Evolutionary conservation across 2,329 filamentous ascomycete species (phyloP).

Genomic region (Colletotrichum sp.): DNA sequence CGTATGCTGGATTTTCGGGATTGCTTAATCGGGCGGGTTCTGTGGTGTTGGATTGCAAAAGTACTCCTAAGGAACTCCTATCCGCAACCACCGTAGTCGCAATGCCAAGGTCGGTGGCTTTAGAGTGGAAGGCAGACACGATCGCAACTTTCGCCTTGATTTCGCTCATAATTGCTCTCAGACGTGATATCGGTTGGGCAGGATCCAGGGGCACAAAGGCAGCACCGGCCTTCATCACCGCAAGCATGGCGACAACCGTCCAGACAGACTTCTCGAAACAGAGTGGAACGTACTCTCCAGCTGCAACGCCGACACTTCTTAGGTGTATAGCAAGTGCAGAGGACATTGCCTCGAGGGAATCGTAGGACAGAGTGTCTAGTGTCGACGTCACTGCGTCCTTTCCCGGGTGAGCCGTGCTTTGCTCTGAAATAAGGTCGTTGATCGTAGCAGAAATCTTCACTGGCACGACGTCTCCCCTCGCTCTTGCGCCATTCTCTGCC

Average conservation of each 20-base stretch:
- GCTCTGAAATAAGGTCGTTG: background rate
- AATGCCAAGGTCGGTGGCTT: background rate
- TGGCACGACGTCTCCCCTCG: too few relatives aligned
- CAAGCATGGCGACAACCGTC: constrained; percentile 7
- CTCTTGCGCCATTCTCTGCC: background rate
- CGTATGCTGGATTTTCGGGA: constrained; percentile 29
- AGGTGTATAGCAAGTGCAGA: background rate
- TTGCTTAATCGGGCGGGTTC: background rate
- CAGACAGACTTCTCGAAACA: constrained; percentile 18
- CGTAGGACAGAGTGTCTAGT: background rate
- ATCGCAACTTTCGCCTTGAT: background rate
- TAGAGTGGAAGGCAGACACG: background rate
- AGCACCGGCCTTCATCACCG: constrained; percentile 2
- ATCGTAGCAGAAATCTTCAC: background rate
- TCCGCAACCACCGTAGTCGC: background rate
- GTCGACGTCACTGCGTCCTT: background rate
- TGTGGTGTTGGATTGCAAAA: background rate
- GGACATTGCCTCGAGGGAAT: background rate
- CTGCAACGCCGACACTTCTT: background rate
- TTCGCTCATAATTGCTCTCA: background rate
- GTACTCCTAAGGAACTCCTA: constrained; percentile 41
- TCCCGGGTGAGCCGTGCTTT: background rate
- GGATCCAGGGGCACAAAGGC: constrained; percentile 8
- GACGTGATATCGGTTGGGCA: constrained; percentile 1
- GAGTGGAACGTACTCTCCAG: background rate